Percentiles rank a stretch among this genome's conserved stretches.
phyloP scores from a whole-genome alignment of 2,329 filamentous ascomycete genomes.

The Leptographium procerum region DNA sequence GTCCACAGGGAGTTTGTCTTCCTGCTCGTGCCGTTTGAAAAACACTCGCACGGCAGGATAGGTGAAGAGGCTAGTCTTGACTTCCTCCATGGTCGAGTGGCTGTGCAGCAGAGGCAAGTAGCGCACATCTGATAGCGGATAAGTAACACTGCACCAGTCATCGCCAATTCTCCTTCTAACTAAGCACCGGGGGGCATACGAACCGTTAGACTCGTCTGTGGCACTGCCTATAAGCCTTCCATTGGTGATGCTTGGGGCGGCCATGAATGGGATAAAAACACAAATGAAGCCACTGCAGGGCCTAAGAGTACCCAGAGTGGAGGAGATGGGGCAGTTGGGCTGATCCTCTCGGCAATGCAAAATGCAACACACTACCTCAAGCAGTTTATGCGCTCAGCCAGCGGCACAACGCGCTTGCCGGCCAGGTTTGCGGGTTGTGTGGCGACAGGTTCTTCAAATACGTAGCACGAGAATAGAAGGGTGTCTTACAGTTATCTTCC shows the following conservation, averaged over 20 bases:
- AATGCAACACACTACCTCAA: neutral
- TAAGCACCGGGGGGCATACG: neutral
- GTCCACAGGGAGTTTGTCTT: constrained; percentile 63
- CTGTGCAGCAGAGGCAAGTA: constrained; percentile 64
- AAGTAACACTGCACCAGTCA: neutral
- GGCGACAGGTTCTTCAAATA: too few relatives aligned
- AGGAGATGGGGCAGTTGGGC: neutral
- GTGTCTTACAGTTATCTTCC: too few relatives aligned
- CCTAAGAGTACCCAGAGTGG: neutral
- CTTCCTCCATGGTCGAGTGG: constrained; percentile 59
- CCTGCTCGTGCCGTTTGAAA: constrained; percentile 69
- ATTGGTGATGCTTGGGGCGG: neutral
- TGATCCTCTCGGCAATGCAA: neutral
- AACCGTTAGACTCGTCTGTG: neutral
- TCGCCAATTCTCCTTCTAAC: too few relatives aligned
- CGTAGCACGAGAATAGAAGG: neutral
- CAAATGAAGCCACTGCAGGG: neutral
- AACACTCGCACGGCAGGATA: constrained; percentile 76
- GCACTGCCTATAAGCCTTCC: neutral
- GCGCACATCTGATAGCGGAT: neutral
- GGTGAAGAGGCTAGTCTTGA: constrained; percentile 56
- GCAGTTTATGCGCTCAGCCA: neutral
- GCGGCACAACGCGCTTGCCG: neutral
- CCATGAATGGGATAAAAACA: neutral
- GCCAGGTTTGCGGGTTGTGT: neutral